These are phyloP conservation scores for Syncephalis fuscata DNA, from an alignment of 371 early-diverging fungal genomes.

Conservation along the genomic window DNA sequence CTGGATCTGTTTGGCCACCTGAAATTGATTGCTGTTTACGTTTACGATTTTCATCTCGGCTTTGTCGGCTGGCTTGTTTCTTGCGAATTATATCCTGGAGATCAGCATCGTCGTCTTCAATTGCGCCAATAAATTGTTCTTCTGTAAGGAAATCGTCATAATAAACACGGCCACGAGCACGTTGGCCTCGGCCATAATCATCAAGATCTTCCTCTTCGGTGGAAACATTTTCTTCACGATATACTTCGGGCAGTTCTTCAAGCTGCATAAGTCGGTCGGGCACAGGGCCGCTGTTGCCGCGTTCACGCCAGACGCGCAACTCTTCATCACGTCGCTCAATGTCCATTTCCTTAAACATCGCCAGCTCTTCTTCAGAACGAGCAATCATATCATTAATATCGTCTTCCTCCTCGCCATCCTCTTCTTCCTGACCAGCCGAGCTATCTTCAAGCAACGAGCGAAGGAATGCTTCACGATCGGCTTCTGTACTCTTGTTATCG, in stretches of 20 bases:
- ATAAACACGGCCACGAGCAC: conserved; percentile 42
- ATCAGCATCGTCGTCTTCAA: conserved; percentile 43
- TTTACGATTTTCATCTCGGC: conserved; percentile 6
- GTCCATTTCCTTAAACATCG: conserved; percentile 55
- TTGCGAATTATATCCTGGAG: conserved; percentile 35
- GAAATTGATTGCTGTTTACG: conserved; percentile 9
- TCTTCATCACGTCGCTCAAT: conserved; percentile 32
- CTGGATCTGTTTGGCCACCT: conserved; percentile 2
- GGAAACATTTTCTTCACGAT: conserved; percentile 38
- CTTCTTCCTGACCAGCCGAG: conserved; percentile 25
- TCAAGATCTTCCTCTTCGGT: conserved; percentile 21
- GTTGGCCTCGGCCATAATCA: conserved; percentile 55
- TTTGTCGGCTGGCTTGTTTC: conserved; percentile 27
- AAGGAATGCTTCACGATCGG: conserved; percentile 83
- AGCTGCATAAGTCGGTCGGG: conserved; percentile 71
- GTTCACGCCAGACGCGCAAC: conserved; percentile 5
- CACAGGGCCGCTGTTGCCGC: conserved; percentile 19
- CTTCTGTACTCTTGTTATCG: conserved; percentile 86
- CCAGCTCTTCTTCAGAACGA: conserved; percentile 56
- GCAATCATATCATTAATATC: conserved; percentile 76
- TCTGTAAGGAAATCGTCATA: conserved; percentile 92
- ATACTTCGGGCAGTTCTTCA: conserved; percentile 73
- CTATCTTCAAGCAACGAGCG: background rate
- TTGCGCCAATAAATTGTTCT: conserved; percentile 72
- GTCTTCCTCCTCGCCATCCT: conserved; percentile 57